Percentiles rank a stretch among this genome's conserved stretches.
Conservation (phyloP, 768 basidiomycete genomes). For the Gloeopeniophorella convolvens region DNA sequence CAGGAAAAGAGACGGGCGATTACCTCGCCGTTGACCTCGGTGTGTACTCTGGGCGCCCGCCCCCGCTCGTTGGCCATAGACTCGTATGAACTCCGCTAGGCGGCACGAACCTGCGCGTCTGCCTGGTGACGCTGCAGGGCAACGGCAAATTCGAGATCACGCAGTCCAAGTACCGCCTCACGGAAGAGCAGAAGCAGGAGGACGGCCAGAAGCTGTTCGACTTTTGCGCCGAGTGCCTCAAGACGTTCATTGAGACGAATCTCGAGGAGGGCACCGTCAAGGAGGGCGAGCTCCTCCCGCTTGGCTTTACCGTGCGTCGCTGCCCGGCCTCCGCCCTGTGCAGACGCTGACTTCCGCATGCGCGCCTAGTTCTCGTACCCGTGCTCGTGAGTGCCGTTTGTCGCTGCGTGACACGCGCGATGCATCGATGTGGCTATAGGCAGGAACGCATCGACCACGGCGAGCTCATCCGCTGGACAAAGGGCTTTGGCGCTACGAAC, state of each 20-base stretch:
- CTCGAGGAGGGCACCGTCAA: conserved; percentile 44
- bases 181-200: conserved; percentile 96
- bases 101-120: conserved; percentile 97
- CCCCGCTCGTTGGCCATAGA: not conserved
- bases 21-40: conserved; percentile 88
- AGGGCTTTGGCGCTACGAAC: conserved; percentile 89
- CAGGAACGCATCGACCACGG: conserved; percentile 94
- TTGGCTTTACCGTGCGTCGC: conserved; percentile 94
- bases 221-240: conserved; percentile 93
- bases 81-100: conserved; percentile 43
- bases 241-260: conserved; percentile 79
- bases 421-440: conserved; percentile 33
- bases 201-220: conserved; percentile 96
- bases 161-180: conserved; percentile 93
- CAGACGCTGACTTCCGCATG: conserved; percentile 16
- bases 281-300: conserved; percentile 57
- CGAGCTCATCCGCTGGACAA: conserved; percentile 96
- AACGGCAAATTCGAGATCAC: conserved; percentile 96
- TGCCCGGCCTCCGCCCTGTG: no score
- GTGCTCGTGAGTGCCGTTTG: conserved; percentile 55
- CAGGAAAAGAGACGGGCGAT: conserved; percentile 82
- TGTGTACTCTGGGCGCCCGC: conserved; percentile 23
- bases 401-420: not conserved
- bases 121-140: conserved; percentile 88
- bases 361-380: conserved; percentile 82